phyloP scores from a whole-genome alignment of 768 basidiomycete species.

The Pulveroboletus sp. region DNA sequence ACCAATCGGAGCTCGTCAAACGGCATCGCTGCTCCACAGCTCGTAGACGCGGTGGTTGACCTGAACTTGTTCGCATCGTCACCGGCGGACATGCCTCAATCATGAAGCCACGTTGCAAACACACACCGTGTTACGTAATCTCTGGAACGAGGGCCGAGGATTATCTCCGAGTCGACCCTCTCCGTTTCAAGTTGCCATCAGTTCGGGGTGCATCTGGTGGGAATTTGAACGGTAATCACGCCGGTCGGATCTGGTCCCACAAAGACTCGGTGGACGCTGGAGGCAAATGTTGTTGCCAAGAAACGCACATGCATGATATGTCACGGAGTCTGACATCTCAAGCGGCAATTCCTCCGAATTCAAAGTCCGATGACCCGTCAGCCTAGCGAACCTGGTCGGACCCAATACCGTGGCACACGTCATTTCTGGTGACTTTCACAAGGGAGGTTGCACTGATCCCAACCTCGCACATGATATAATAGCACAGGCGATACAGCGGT shows the following conservation, averaged over 20 bases:
- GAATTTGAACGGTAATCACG: slow-evolving; percentile 2
- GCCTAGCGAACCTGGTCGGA: slow-evolving; percentile 5
- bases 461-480: slow-evolving; percentile 16
- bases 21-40: too few species aligned
- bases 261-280: background rate
- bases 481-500: slow-evolving; percentile 19
- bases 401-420: slow-evolving; percentile 13
- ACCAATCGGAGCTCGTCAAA: too few species aligned
- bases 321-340: slow-evolving; percentile 1
- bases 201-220: background rate
- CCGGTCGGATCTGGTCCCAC: background rate
- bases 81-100: too few species aligned
- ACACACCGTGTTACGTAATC: slow-evolving; percentile 13
- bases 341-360: slow-evolving; percentile 12
- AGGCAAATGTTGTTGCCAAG: background rate
- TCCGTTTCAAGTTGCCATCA: background rate
- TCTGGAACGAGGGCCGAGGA: too few species aligned
- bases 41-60: too few species aligned
- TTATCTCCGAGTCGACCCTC: background rate
- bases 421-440: slow-evolving; percentile 19
- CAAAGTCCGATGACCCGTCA: background rate
- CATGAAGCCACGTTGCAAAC: too few species aligned
- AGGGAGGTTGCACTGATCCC: slow-evolving; percentile 12
- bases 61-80: background rate
- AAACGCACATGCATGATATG: slow-evolving; percentile 1